Conservation (phyloP, 176 grass and related monocot species). For the Musa beccarii region DNA sequence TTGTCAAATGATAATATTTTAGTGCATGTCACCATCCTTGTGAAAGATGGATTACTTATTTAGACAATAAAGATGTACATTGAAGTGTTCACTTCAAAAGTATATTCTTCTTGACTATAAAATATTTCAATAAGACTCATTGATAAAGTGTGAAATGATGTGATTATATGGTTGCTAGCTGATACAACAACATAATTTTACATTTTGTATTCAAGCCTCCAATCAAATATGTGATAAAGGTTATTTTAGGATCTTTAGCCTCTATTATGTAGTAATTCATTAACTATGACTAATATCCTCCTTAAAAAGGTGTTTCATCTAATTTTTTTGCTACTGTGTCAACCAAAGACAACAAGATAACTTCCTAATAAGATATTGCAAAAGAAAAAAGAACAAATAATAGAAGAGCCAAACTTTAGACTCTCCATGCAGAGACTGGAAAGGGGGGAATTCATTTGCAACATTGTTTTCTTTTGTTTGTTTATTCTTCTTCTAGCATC, state of each 20-base stretch:
- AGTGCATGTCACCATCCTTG: background rate
- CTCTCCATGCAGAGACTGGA: no score
- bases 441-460: no score
- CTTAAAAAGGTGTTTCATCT: background rate
- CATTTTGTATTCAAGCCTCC: background rate
- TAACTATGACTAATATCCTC: background rate
- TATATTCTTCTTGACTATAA: background rate
- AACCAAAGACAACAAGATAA: no score
- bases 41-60: background rate
- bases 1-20: background rate
- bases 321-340: background rate
- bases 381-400: no score
- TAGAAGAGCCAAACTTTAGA: no score
- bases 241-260: background rate
- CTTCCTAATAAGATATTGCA: no score
- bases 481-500: no score
- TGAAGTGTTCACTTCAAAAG: background rate
- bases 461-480: no score
- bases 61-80: background rate
- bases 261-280: background rate
- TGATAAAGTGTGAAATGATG: background rate
- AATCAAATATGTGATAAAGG: background rate
- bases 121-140: background rate
- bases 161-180: background rate
- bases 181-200: background rate